Percentiles rank a stretch among this genome's conserved stretches.
Conservation (phyloP, 192 early-diverging fungal genomes). For the Powellomyces hirtus region DNA sequence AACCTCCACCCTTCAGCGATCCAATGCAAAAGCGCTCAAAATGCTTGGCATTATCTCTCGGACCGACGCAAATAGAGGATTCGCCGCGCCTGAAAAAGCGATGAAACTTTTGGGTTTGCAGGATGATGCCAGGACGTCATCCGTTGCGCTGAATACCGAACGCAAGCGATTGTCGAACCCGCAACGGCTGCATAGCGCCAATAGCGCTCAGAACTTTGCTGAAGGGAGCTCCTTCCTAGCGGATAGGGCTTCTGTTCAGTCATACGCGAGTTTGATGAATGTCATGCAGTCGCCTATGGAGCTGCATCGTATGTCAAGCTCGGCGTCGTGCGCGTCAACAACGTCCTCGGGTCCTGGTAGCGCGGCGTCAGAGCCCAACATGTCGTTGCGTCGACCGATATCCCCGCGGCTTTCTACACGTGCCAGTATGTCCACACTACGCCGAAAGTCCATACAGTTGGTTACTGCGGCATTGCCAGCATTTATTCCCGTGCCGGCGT, state of each 20-base stretch:
- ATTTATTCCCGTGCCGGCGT: not conserved
- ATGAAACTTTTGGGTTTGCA: conserved; percentile 8
- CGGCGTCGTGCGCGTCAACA: not conserved
- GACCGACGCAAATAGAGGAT: not conserved
- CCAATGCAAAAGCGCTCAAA: conserved; percentile 5
- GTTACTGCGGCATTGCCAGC: not conserved
- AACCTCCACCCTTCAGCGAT: not conserved
- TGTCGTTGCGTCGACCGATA: not conserved
- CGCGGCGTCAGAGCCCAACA: not conserved
- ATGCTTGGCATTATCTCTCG: conserved; percentile 2
- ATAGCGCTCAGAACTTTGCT: not conserved
- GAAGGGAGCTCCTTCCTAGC: not conserved
- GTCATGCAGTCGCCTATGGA: not conserved
- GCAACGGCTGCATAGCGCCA: not conserved
- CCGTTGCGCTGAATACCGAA: not conserved
- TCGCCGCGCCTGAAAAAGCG: not conserved
- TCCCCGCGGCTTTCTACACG: not conserved
- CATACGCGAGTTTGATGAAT: not conserved
- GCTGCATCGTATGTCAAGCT: not conserved
- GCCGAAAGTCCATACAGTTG: not conserved
- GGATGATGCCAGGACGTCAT: not conserved
- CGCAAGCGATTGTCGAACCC: not conserved
- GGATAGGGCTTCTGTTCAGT: not conserved
- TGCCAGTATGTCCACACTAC: not conserved
- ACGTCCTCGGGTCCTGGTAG: not conserved